Conservation (phyloP, 1,284 basidiomycete genomes). For the Cryptococcus hybrid region DNA sequence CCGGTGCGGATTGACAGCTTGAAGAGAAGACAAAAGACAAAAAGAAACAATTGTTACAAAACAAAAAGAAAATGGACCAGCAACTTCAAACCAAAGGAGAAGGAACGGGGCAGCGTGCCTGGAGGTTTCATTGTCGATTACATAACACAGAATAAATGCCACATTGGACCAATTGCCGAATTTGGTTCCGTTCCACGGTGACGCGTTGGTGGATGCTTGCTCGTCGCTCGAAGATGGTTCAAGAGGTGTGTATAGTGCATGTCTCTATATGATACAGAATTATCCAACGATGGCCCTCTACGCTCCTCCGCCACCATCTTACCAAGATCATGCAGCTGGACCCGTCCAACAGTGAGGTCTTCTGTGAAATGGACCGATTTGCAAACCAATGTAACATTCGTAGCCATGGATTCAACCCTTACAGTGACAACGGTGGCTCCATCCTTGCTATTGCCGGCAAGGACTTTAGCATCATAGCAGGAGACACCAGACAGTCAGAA, state of each 20-base stretch:
- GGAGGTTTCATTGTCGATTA: too few relatives aligned
- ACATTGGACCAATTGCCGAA: background rate
- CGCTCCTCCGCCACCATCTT: slow-evolving; percentile 21
- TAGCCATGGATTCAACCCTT: slow-evolving; percentile 68
- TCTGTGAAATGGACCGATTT: background rate
- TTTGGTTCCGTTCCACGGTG: slow-evolving; percentile 1
- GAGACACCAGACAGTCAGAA: slow-evolving; percentile 91
- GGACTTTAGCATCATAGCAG: slow-evolving; percentile 88
- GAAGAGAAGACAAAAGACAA: too few relatives aligned
- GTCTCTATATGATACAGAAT: background rate
- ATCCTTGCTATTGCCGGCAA: slow-evolving; percentile 91
- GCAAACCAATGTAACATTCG: background rate
- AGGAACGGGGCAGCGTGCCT: too few relatives aligned
- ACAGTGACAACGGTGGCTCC: slow-evolving; percentile 87
- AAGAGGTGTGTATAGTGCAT: background rate
- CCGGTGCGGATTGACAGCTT: too few relatives aligned
- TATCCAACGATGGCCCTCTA: slow-evolving; percentile 38
- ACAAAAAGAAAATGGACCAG: too few relatives aligned
- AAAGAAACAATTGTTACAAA: too few relatives aligned
- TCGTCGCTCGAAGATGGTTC: background rate
- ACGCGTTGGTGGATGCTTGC: slow-evolving; percentile 1
- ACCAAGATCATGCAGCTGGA: slow-evolving; percentile 29
- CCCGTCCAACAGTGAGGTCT: slow-evolving; percentile 43
- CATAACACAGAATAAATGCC: background rate
- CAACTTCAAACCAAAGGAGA: too few relatives aligned